phyloP scores from a whole-genome alignment of 768 basidiomycete genomes.

The Suillus bovinus region DNA sequence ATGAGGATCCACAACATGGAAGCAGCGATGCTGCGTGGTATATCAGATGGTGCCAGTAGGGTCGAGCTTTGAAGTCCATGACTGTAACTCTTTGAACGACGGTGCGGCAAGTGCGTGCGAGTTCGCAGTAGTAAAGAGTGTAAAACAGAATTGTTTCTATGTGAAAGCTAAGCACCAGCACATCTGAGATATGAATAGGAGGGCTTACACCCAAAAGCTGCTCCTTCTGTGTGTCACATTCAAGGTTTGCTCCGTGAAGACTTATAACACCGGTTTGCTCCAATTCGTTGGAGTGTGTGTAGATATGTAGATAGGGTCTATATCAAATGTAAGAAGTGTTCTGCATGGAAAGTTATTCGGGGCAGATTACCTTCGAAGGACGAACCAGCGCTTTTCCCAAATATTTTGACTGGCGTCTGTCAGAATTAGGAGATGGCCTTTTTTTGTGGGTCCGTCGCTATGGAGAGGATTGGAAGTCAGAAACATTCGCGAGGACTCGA shows the following conservation, averaged over 20 bases:
- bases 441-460: slow-evolving; percentile 84
- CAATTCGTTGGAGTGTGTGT: slow-evolving; percentile 78
- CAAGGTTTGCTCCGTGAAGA: slow-evolving; percentile 81
- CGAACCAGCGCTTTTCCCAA: slow-evolving; percentile 89
- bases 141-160: slow-evolving; percentile 85
- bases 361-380: slow-evolving; percentile 68
- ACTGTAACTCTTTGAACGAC: slow-evolving; percentile 76
- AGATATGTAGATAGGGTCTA: slow-evolving; percentile 90
- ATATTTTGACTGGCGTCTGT: slow-evolving; percentile 74
- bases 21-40: slow-evolving; percentile 10
- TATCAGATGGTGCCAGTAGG: slow-evolving; percentile 66
- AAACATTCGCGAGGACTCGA: background rate
- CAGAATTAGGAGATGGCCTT: slow-evolving; percentile 79
- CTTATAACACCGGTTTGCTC: slow-evolving; percentile 85
- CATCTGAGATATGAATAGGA: background rate
- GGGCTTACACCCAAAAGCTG: slow-evolving; percentile 76
- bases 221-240: slow-evolving; percentile 86
- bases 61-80: slow-evolving; percentile 85
- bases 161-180: slow-evolving; percentile 10
- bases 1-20: slow-evolving; percentile 3
- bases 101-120: slow-evolving; percentile 88
- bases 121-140: slow-evolving; percentile 89
- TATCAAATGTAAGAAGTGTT: slow-evolving; percentile 10
- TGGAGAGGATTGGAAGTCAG: slow-evolving; percentile 6
- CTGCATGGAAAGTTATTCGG: background rate